Evolutionary conservation across 139 green algal genomes (phyloP).

Genomic region (Trebouxia sp.): DNA sequence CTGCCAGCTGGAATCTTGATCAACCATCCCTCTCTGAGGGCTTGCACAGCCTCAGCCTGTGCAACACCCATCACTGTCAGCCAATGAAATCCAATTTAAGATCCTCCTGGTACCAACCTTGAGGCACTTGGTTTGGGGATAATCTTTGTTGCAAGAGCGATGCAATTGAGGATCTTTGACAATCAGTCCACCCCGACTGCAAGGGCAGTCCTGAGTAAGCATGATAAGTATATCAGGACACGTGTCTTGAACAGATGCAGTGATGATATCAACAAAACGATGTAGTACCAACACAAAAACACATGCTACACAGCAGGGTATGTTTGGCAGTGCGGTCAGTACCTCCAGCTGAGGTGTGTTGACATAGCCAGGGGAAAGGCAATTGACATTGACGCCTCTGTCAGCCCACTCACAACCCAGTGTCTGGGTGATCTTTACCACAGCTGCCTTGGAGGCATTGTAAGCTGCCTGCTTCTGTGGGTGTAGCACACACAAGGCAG

Average conservation of each 20-base stretch:
- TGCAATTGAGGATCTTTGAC: too few relatives aligned
- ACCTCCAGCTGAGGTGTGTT: slow-evolving; percentile 56
- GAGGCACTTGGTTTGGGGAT: too few relatives aligned
- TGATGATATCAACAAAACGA: too few relatives aligned
- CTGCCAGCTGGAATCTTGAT: slow-evolving; percentile 42
- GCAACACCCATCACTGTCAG: background rate
- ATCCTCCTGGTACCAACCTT: too few relatives aligned
- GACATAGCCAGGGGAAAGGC: slow-evolving; percentile 54
- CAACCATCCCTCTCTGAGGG: slow-evolving; percentile 46
- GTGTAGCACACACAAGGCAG: slow-evolving; percentile 52
- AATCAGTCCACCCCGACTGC: too few relatives aligned
- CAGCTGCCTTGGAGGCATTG: slow-evolving; percentile 57
- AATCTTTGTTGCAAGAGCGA: too few relatives aligned
- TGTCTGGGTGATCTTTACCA: slow-evolving; percentile 54
- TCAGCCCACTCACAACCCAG: slow-evolving; percentile 51
- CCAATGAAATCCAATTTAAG: too few relatives aligned
- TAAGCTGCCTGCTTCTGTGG: slow-evolving; percentile 62
- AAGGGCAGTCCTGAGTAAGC: too few relatives aligned
- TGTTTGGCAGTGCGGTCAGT: background rate
- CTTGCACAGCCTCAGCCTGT: slow-evolving; percentile 38
- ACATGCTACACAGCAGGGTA: background rate
- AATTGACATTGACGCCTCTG: slow-evolving; percentile 52
- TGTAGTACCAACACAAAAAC: too few relatives aligned
- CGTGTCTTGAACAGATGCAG: too few relatives aligned
- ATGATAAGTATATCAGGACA: too few relatives aligned